Conservation (phyloP, 768 basidiomycete species). For the Mycena polygramma region DNA sequence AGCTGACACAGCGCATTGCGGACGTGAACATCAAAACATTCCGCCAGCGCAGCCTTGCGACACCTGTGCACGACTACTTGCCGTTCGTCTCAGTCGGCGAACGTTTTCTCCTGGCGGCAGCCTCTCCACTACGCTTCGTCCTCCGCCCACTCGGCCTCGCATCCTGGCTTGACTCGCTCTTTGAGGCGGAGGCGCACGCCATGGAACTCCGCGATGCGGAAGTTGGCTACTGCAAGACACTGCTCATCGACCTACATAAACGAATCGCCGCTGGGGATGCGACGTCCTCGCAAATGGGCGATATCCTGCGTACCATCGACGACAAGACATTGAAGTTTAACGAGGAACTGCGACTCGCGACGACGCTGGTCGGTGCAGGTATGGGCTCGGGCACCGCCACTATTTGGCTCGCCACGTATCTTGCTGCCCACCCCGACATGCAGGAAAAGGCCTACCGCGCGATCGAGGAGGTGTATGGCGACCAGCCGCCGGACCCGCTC, state of each 20-base stretch:
- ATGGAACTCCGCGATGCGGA: constrained; percentile 27
- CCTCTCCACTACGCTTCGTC: constrained; percentile 9
- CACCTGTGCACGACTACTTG: constrained; percentile 30
- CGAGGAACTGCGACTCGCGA: constrained; percentile 29
- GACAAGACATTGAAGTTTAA: constrained; percentile 19
- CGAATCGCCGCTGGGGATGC: constrained; percentile 24
- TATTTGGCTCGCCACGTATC: constrained; percentile 18
- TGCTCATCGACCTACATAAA: constrained; percentile 24
- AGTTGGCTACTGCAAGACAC: constrained; percentile 17
- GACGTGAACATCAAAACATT: constrained; percentile 28
- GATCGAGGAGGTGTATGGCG: constrained; percentile 29
- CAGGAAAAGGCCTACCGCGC: constrained; percentile 25
- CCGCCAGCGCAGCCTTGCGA: constrained; percentile 30
- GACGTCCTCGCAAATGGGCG: constrained; percentile 26
- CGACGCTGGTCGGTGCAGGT: constrained; percentile 24
- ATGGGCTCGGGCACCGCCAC: constrained; percentile 16
- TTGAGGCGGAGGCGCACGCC: constrained; percentile 15
- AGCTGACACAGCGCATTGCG: constrained; percentile 13
- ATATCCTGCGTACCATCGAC: constrained; percentile 15
- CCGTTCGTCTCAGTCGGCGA: constrained; percentile 20
- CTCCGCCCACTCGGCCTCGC: constrained; percentile 17
- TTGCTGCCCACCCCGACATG: constrained; percentile 31
- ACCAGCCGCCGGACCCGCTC: constrained; percentile 16
- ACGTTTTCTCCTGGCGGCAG: background rate
- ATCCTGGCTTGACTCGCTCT: constrained; percentile 24